phyloP scores from a whole-genome alignment of 345 rosid species.

The Anacardium occidentale region DNA sequence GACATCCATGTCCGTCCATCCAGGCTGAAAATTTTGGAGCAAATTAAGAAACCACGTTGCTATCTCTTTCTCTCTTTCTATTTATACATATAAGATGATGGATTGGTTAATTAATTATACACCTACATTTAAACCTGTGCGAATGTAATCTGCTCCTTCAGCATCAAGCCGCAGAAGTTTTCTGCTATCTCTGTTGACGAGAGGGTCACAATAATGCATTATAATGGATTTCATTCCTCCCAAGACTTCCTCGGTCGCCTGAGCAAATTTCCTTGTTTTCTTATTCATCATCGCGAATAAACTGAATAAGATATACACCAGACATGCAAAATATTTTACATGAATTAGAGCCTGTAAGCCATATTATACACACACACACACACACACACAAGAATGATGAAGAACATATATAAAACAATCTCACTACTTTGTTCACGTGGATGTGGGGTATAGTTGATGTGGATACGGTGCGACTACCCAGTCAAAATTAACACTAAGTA shows the following conservation, averaged over 20 bases:
- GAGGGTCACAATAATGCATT: slow-evolving; percentile 5
- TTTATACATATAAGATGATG: too few relatives aligned
- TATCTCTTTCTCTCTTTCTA: too few relatives aligned
- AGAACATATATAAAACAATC: slow-evolving; percentile 5
- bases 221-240: slow-evolving; percentile 16
- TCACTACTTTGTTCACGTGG: too few relatives aligned
- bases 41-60: too few relatives aligned
- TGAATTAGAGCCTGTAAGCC: too few relatives aligned
- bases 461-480: too few relatives aligned
- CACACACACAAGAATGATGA: too few relatives aligned
- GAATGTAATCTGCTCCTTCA: slow-evolving; percentile 13
- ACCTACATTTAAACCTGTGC: slow-evolving; percentile 13
- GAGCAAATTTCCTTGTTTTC: slow-evolving; percentile 28
- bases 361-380: too few relatives aligned
- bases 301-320: slow-evolving; percentile 1
- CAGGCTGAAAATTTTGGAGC: slow-evolving; percentile 10
- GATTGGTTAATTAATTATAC: not conserved
- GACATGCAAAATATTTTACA: not conserved
- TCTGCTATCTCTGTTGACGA: not conserved
- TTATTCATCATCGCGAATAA: slow-evolving; percentile 27
- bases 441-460: too few relatives aligned
- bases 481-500: too few relatives aligned
- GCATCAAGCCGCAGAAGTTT: slow-evolving; percentile 2
- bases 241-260: slow-evolving; percentile 14
- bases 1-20: slow-evolving; percentile 23